Base-by-base conservation (phyloP, 495 filamentous ascomycete genomes). In the Aspergillus indologenus region DNA sequence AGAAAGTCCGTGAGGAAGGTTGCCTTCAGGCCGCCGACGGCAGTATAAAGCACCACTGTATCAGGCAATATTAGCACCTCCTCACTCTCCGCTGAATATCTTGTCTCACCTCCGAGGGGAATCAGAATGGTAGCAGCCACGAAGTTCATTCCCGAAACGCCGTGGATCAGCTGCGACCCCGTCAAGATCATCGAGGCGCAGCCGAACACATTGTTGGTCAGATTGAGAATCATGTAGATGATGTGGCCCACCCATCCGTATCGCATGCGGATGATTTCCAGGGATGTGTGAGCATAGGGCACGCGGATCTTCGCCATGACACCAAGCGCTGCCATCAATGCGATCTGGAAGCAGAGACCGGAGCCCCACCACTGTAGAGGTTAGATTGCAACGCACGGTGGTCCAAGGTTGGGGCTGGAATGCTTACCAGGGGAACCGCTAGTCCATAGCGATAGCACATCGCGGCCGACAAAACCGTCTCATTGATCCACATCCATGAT, bases 231-330 rank as follows among this genome's bases (percentile, higher is more conserved):
- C 20, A 81, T 76, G 56, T 76, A 83, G 15, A 81, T 74, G 15
- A 76, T 56, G 69, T 85, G 82, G 0, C 74, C 80, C 20, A 75
- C 66, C 18, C 69, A 68, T 21, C 81, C 80, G 65, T 85, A 83
- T 55, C 82, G 74, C 65, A 79, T 76, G 19, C 75, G 74, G 49
- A 83, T 77, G 43, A 81, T 78, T 61, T 85, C 81, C 5, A 83
- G 67, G 21, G 78, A 83, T 0, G 82, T 85, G 61, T 83, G 81
- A 0, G 80, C 81, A 61, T 83, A 83, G 5, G 81, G 81, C 5
- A 81, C 82, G 63, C 77, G 65, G 53, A 74, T 68, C 60, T 77
- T 77, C 42, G 71, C 71, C 67, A 73, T 68, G 1, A 75, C 70
- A 12, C 70, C 74, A 3, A 77, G 61, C 14, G 63, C 70, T 8